Percentiles rank a stretch among this genome's conserved stretches.
These are phyloP conservation scores for Adansonia digitata DNA, from an alignment of 345 rosid genomes.

Conservation along the genomic window DNA sequence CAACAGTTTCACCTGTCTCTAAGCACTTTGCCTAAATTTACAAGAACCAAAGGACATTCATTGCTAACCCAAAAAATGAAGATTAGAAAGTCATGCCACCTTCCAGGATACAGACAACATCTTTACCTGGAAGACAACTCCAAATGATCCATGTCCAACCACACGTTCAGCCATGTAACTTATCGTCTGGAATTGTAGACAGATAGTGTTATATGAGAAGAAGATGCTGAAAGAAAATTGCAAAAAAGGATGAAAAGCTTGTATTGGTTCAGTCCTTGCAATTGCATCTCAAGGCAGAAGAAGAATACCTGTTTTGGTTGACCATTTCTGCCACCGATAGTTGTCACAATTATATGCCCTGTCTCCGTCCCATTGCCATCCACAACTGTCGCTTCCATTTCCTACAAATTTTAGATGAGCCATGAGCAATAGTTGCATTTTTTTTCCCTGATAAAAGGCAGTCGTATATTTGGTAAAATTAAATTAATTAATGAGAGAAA, in stretches of 20 bases:
- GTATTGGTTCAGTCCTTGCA: background rate
- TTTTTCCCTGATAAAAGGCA: background rate
- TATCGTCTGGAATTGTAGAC: conserved; percentile 54
- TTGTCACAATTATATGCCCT: conserved; percentile 92
- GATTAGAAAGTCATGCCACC: background rate
- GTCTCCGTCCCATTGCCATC: conserved; percentile 91
- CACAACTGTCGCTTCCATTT: conserved; percentile 85
- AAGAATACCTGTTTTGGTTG: conserved; percentile 82
- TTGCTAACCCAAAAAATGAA: background rate
- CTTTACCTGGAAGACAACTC: conserved; percentile 91
- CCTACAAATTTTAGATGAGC: conserved; percentile 40
- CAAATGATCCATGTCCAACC: conserved; percentile 97
- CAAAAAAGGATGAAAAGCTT: background rate
- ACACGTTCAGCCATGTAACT: conserved; percentile 99
- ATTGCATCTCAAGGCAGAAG: background rate
- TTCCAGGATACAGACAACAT: conserved; percentile 1
- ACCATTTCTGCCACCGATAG: conserved; percentile 95
- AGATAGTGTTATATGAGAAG: background rate
- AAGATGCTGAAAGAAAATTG: background rate
- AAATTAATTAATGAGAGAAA: background rate
- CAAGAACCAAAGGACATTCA: background rate
- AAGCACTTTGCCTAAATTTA: conserved; percentile 74
- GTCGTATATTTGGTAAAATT: background rate
- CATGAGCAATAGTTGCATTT: background rate
- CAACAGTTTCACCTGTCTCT: conserved; percentile 94